A percentile compares a stretch with the other conserved stretches of the same genome.
These are phyloP conservation scores for Mucor saturninus DNA, from an alignment of 371 early-diverging fungal species.

Conservation along the genomic window DNA sequence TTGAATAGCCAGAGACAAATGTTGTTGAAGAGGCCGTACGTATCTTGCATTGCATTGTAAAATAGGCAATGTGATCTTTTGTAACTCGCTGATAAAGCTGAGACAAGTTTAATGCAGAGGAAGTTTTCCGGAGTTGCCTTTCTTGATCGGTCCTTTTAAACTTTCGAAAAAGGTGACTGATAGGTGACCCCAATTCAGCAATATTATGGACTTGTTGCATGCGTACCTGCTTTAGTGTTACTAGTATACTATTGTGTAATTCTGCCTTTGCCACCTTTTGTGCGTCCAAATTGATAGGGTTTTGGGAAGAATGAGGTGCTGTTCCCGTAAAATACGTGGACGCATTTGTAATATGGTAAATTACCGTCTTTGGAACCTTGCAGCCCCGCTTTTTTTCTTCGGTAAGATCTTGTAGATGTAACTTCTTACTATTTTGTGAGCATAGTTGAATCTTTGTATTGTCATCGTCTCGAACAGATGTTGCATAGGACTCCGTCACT, in stretches of 20 bases:
- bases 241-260: conserved; percentile 33
- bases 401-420: conserved; percentile 42
- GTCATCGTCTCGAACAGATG: conserved; percentile 30
- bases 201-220: conserved; percentile 28
- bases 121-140: conserved; percentile 32
- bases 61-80: conserved; percentile 49
- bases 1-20: conserved; percentile 36
- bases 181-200: conserved; percentile 30
- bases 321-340: conserved; percentile 51
- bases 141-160: conserved; percentile 25
- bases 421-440: conserved; percentile 34
- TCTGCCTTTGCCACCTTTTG: conserved; percentile 38
- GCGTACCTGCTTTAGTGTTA: conserved; percentile 33
- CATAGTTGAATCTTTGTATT: conserved; percentile 13
- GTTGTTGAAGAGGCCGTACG: conserved; percentile 24
- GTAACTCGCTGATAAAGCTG: conserved; percentile 37
- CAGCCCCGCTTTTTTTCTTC: conserved; percentile 28
- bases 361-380: conserved; percentile 40
- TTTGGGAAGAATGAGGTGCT: conserved; percentile 31
- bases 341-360: conserved; percentile 51
- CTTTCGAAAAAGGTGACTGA: conserved; percentile 31
- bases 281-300: conserved; percentile 32
- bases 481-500: conserved; percentile 29
- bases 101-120: conserved; percentile 41
- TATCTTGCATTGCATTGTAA: conserved; percentile 38